Conservation (phyloP, 1,284 basidiomycete genomes). For the Heterobasidion parviporum region DNA sequence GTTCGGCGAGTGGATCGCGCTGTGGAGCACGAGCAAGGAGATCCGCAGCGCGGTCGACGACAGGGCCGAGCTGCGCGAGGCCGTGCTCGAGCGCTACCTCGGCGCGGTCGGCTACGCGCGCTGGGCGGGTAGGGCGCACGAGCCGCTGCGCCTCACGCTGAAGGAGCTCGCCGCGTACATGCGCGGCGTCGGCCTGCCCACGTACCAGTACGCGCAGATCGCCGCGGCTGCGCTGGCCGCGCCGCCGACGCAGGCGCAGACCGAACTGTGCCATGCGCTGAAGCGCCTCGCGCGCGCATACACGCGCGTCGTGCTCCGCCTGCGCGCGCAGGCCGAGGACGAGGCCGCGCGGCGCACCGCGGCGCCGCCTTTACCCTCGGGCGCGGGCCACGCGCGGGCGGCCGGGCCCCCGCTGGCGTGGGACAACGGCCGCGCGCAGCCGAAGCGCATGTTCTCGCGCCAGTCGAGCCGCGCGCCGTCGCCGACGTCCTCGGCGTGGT, state of each 20-base stretch:
- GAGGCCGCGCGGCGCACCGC: slow-evolving; percentile 21
- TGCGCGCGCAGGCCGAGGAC: slow-evolving; percentile 66
- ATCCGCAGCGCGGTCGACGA: slow-evolving; percentile 41
- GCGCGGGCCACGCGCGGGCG: slow-evolving; percentile 6
- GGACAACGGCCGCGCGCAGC: slow-evolving; percentile 4
- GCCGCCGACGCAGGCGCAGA: slow-evolving; percentile 19
- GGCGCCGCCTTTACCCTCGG: slow-evolving; percentile 19
- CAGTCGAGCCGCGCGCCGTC: slow-evolving; percentile 56
- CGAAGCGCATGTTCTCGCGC: slow-evolving; percentile 23
- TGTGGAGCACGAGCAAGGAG: slow-evolving; percentile 46
- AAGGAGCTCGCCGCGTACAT: slow-evolving; percentile 75
- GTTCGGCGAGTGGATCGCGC: slow-evolving; percentile 59
- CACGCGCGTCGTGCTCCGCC: slow-evolving; percentile 63
- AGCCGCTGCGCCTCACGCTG: slow-evolving; percentile 53
- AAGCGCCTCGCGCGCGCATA: slow-evolving; percentile 60
- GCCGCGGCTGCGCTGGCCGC: slow-evolving; percentile 29
- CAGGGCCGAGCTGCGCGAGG: slow-evolving; percentile 45
- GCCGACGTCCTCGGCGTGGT: slow-evolving; percentile 42
- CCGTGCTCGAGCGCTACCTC: slow-evolving; percentile 58
- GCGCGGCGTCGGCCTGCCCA: slow-evolving; percentile 66
- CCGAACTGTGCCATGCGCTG: slow-evolving; percentile 36
- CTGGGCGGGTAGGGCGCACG: slow-evolving; percentile 50
- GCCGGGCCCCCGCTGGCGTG: slow-evolving; percentile 11
- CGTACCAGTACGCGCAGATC: slow-evolving; percentile 57
- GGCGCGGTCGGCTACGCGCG: slow-evolving; percentile 58